phyloP scores from a whole-genome alignment of 371 early-diverging fungal species.

The Mucor mucedo region DNA sequence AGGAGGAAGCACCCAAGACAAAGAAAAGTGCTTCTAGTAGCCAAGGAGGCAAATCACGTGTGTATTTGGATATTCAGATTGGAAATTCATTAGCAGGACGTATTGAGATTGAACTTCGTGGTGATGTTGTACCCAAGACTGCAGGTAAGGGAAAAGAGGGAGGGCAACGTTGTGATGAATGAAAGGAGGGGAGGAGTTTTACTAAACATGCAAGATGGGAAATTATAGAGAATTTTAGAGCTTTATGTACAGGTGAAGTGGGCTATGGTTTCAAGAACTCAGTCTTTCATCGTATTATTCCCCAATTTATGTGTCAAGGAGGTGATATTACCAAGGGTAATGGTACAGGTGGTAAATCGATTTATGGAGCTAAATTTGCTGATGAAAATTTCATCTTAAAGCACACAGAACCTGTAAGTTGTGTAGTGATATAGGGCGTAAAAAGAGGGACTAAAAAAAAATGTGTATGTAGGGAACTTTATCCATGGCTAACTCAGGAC shows the following conservation, averaged over 20 bases:
- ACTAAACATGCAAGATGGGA: slow-evolving; percentile 6
- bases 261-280: slow-evolving; percentile 86
- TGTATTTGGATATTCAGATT: slow-evolving; percentile 60
- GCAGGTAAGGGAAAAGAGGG: slow-evolving; percentile 62
- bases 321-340: slow-evolving; percentile 93
- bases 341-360: slow-evolving; percentile 95
- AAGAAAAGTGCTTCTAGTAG: slow-evolving; percentile 2
- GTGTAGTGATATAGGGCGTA: not conserved
- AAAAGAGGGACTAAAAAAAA: too few relatives aligned
- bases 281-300: slow-evolving; percentile 89
- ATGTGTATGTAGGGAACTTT: slow-evolving; percentile 52
- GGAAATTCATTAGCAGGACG: slow-evolving; percentile 66
- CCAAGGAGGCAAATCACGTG: slow-evolving; percentile 39
- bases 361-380: slow-evolving; percentile 90
- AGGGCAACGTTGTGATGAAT: slow-evolving; percentile 28
- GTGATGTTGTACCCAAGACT: slow-evolving; percentile 82
- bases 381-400: slow-evolving; percentile 97
- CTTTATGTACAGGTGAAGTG: slow-evolving; percentile 42
- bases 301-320: slow-evolving; percentile 98
- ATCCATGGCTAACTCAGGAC: slow-evolving; percentile 96
- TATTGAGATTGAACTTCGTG: slow-evolving; percentile 78
- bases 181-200: slow-evolving; percentile 22
- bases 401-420: slow-evolving; percentile 82
- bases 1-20: slow-evolving; percentile 8
- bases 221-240: slow-evolving; percentile 37